Percentiles rank a stretch among this genome's conserved stretches.
phyloP scores from a whole-genome alignment of 345 rosid species.

The Aegle marmelos region DNA sequence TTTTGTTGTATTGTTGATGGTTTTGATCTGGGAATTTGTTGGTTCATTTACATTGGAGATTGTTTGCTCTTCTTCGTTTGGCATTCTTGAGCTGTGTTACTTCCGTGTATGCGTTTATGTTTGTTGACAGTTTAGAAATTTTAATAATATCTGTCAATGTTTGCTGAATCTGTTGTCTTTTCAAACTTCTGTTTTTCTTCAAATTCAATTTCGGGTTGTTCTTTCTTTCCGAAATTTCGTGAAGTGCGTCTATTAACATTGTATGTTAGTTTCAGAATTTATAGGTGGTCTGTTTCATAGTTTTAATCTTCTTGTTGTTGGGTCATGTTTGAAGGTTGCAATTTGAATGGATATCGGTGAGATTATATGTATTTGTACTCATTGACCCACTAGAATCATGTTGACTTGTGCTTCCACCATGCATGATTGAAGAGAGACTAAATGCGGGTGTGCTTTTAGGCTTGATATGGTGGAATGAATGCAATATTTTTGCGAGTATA shows the following conservation, averaged over 20 bases:
- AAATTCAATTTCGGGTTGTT: neutral
- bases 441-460: neutral
- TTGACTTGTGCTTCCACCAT: neutral
- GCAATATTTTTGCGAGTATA: neutral
- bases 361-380: neutral
- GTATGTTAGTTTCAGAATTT: neutral
- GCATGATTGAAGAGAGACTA: neutral
- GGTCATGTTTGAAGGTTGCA: neutral
- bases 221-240: neutral
- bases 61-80: neutral
- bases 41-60: neutral
- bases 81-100: neutral
- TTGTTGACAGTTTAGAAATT: neutral
- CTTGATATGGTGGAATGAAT: neutral
- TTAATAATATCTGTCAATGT: neutral
- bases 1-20: neutral
- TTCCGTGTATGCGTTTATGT: neutral
- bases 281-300: neutral
- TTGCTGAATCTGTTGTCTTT: neutral
- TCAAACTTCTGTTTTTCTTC: neutral
- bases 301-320: neutral
- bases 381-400: neutral
- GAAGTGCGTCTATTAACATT: neutral
- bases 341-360: neutral
- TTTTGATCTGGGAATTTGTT: conserved; percentile 19